Evolutionary conservation across 352 stramenopile species (phyloP).

Genomic region (Phytopythium ostracodes): DNA sequence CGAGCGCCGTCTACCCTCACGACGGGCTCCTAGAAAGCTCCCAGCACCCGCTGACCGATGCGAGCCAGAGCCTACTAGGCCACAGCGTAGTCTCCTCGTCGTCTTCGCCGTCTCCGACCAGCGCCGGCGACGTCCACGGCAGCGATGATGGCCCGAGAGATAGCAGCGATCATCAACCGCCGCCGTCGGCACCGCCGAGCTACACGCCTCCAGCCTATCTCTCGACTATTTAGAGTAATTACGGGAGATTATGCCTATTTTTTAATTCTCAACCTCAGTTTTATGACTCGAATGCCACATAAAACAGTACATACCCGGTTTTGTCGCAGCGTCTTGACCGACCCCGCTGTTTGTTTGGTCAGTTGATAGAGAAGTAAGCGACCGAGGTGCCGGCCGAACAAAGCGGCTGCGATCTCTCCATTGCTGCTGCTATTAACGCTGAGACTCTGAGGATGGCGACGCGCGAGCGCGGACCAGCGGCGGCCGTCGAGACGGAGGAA

Average conservation of each 20-base stretch:
- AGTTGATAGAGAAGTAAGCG: too few relatives aligned
- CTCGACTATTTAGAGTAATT: conserved; percentile 9
- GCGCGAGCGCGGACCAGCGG: conserved; percentile 24
- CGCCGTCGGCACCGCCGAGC: not conserved
- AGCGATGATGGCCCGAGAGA: not conserved
- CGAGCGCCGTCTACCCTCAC: not conserved
- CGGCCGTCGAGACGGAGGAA: conserved; percentile 19
- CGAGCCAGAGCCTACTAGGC: conserved; percentile 7
- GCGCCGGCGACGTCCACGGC: not conserved
- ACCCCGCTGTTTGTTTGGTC: too few relatives aligned
- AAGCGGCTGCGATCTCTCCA: too few relatives aligned
- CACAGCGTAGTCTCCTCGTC: not conserved
- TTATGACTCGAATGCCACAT: not conserved
- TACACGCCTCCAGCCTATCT: conserved; percentile 6
- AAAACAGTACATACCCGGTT: not conserved
- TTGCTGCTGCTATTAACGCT: not conserved
- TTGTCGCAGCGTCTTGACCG: not conserved
- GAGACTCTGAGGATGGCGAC: conserved; percentile 19
- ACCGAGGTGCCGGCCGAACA: too few relatives aligned
- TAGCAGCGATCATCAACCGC: not conserved
- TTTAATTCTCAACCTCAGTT: not conserved
- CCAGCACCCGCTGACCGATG: not conserved
- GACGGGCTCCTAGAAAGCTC: not conserved
- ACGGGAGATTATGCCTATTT: not conserved
- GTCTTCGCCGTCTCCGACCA: not conserved